phyloP scores from a whole-genome alignment of 192 early-diverging fungal genomes.

The Mortierella antarctica region DNA sequence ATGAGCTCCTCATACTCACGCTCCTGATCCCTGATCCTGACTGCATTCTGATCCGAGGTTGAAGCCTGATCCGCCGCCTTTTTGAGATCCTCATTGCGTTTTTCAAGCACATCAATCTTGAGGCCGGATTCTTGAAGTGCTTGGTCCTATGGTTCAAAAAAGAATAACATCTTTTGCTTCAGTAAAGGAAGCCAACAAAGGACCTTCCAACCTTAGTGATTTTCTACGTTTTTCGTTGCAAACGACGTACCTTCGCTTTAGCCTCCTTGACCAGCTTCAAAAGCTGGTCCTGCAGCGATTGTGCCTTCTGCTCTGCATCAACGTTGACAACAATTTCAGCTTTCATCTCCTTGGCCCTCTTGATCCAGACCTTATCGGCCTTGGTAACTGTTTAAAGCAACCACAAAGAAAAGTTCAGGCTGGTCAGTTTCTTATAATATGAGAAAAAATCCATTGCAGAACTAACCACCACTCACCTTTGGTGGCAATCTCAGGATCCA shows the following conservation, averaged over 20 bases:
- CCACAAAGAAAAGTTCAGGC: neutral
- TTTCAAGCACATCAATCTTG: slow-evolving; percentile 86
- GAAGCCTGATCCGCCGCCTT: slow-evolving; percentile 74
- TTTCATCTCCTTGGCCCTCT: slow-evolving; percentile 84
- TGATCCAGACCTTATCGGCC: slow-evolving; percentile 80
- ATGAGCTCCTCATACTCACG: slow-evolving; percentile 79
- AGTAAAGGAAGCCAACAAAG: too few relatives aligned
- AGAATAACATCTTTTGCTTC: neutral
- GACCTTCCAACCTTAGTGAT: neutral
- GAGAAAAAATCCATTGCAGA: neutral
- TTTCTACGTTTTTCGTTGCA: neutral
- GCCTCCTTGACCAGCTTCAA: slow-evolving; percentile 81
- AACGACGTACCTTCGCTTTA: slow-evolving; percentile 70
- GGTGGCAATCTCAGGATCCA: slow-evolving; percentile 65
- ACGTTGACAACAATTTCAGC: slow-evolving; percentile 82
- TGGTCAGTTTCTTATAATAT: neutral
- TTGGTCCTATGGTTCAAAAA: slow-evolving; percentile 69
- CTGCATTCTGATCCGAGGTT: slow-evolving; percentile 68
- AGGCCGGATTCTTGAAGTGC: slow-evolving; percentile 77
- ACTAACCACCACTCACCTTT: slow-evolving; percentile 54
- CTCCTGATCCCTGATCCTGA: slow-evolving; percentile 69
- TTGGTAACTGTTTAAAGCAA: slow-evolving; percentile 45
- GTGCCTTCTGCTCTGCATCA: slow-evolving; percentile 81
- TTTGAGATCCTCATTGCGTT: slow-evolving; percentile 73
- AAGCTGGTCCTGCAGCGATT: slow-evolving; percentile 82